Conservation (phyloP, 208 protist genomes). For the Wallacemonas rigidus region DNA sequence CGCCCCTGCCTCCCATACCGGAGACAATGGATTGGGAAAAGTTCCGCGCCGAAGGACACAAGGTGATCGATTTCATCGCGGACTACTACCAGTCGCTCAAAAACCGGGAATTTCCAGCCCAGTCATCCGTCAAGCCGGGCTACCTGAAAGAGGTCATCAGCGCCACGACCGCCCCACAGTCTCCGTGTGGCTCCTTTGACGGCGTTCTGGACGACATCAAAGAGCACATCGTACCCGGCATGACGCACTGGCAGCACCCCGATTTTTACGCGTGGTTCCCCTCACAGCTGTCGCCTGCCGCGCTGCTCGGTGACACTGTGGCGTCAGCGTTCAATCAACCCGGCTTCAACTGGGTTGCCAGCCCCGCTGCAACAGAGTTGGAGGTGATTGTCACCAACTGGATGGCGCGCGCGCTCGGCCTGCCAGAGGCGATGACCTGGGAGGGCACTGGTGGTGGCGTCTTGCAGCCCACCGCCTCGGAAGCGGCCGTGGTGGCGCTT, state of each 20-base stretch:
- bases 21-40: conserved; percentile 45
- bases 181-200: conserved; percentile 28
- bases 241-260: conserved; percentile 78
- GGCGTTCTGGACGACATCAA: conserved; percentile 45
- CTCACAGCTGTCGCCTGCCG: conserved; percentile 45
- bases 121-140: conserved; percentile 44
- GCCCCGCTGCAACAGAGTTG: conserved; percentile 58
- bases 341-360: conserved; percentile 68
- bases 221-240: conserved; percentile 54
- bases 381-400: conserved; percentile 72
- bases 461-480: conserved; percentile 55
- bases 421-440: conserved; percentile 53
- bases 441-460: conserved; percentile 45
- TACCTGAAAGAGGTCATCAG: conserved; percentile 45
- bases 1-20: conserved; percentile 35
- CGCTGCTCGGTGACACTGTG: conserved; percentile 65
- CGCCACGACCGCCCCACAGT: conserved; percentile 26
- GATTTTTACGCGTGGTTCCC: conserved; percentile 66
- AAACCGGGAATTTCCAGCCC: conserved; percentile 34
- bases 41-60: conserved; percentile 41
- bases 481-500: conserved; percentile 44
- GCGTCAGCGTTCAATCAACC: conserved; percentile 46
- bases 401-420: conserved; percentile 41
- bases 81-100: conserved; percentile 39
- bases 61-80: conserved; percentile 46